Conservation (phyloP, 2,329 filamentous ascomycete species). For the Cladosporium sp. region DNA sequence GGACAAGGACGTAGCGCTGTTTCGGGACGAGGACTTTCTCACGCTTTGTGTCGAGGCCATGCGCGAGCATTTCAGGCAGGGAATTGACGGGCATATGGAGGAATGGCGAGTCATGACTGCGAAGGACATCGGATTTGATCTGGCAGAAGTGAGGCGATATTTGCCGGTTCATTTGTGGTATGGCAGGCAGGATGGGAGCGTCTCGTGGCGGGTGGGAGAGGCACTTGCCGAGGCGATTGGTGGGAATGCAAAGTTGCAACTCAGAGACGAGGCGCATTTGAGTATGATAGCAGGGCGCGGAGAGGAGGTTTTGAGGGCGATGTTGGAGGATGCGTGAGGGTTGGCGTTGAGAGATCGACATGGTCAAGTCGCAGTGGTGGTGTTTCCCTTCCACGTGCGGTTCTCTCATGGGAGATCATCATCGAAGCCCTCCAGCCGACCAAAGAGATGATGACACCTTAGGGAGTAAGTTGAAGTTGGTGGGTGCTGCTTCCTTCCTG, state of each 20-base stretch:
- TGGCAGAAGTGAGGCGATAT: background rate
- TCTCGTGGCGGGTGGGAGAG: conserved; percentile 2
- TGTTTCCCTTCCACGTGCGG: background rate
- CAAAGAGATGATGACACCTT: background rate
- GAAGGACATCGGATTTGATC: conserved; percentile 7
- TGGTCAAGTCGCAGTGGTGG: background rate
- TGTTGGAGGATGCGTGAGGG: background rate
- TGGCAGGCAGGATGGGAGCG: conserved; percentile 4
- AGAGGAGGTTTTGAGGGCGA: background rate
- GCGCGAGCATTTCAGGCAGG: background rate
- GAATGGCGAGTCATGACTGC: conserved; percentile 7
- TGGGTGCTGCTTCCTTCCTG: background rate
- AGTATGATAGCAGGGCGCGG: background rate
- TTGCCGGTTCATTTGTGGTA: conserved; percentile 13
- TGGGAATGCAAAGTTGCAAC: background rate
- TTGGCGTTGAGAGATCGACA: too few relatives aligned
- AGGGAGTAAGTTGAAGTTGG: background rate
- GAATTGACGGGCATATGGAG: background rate
- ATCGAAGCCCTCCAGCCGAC: background rate
- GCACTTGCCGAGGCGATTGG: background rate
- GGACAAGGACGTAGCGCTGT: conserved; percentile 1
- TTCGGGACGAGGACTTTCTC: background rate
- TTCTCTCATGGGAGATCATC: background rate
- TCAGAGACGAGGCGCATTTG: conserved; percentile 6
- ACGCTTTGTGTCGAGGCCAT: background rate